Evolutionary conservation across 2,329 filamentous ascomycete genomes (phyloP), one percentile per base, ranked within the genome.

Genomic region (Pseudogymnoascus sp.): DNA sequence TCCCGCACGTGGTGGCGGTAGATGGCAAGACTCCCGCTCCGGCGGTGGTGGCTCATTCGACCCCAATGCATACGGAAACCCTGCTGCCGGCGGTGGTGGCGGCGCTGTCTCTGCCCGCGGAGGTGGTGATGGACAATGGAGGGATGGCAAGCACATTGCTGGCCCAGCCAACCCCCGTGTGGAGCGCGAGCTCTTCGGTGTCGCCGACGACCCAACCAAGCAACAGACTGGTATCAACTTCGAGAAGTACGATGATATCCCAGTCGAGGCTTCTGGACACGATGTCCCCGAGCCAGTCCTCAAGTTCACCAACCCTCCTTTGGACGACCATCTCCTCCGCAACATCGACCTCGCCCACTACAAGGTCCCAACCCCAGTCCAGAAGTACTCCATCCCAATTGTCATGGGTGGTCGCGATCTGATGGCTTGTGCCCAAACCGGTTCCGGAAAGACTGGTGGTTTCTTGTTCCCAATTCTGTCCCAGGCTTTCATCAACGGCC

Each of bases 221-320:
- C 90, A 96, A 78, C 90, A 96, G 74, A 97, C 92, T 36, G 95
- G 95, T 79, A 98, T 99, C 89, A 99, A 99, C 85, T 99, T 99
- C 77, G 89, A 96, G 82, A 99, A 99, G 84, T 99, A 99, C 80
- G 95, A 99, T 75, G 95, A 99, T 78, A 99, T 99, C 70, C 95
- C 95, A 63, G 95, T 99, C 69, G 95, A 98, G 80, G 95, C 95
- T 68, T 97, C 93, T 66, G 95, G 95, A 66, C 88, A 92, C 63
- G 87, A 96, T 74, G 92, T 98, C 62, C 95, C 95, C 54, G 95
- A 98, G 75, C 90, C 93, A 43, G 91, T 97, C 70, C 88, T 88
- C 69, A 84, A 87, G 67, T 99, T 99, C 85, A 92, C 86, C 75
- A 96, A 95, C 79, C 95, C 95, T 70, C 95, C 95, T 73, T 85